Base-by-base conservation (phyloP, 306 rosid genomes). In the Betula pendula region DNA sequence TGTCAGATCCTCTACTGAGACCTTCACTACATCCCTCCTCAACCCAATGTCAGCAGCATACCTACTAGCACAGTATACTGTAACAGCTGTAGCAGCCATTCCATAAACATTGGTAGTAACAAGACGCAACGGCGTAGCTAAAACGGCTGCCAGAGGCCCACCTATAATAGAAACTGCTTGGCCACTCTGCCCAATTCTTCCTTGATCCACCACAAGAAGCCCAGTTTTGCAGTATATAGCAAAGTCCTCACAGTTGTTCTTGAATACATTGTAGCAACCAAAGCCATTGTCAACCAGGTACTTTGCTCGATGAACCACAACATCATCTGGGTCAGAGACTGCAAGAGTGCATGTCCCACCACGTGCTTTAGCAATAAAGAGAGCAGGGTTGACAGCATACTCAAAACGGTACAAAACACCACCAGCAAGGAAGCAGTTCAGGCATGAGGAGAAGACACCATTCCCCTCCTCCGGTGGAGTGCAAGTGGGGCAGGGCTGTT, bases 331-430 rank as follows among this genome's bases (percentile, higher is more conserved):
- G 42, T 95, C 98, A 2, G 97, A 73, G 74, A 56, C 85, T 1
- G 98, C 97, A 38, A 95, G 96, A 15, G 98, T 89, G 81, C 98
- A 95, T 1, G 98, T 92, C 72, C 98, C 98, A 1, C 98, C 98
- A 0, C 98, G 92, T 27, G 95, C 96, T 83, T 92, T 94, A 19
- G 96, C 92, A 3, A 94, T 80, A 79, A 94, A 94, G 53, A 90
- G 88, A 19, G 98, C 59, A 8, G 96, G 91, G 76, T 40, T 69
- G 44, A 95, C 98, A 0, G 87, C 78, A 42, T 95, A 95, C 81
- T 90, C 91, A 8, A 95, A 95, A 44, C 97, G 96, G 70, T 92
- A 95, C 82, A 95, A 85, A 73, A 89, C 73, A 17, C 98, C 98
- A 2, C 97, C 95, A 0, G 96, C 75, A 52, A 95, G 96, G 83